phyloP scores from a whole-genome alignment of 257 asterid genomes.

The Nicotiana sylvestris region DNA sequence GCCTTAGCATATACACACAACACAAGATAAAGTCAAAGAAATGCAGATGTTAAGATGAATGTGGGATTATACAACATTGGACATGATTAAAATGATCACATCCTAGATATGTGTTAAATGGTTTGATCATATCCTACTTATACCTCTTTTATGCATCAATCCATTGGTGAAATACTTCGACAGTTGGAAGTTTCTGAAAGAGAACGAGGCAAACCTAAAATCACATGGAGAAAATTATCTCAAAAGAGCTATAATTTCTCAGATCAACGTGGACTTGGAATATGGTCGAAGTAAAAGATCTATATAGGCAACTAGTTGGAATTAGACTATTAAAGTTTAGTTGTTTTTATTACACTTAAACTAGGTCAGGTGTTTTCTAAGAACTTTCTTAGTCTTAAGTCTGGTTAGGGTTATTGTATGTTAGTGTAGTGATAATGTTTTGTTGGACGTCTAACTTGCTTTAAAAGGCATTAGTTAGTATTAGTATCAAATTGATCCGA shows the following conservation, averaged over 20 bases:
- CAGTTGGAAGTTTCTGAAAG: background rate
- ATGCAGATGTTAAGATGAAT: background rate
- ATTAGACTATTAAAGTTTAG: background rate
- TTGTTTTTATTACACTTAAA: background rate
- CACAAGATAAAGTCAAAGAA: background rate
- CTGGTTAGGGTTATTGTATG: background rate
- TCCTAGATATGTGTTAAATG: background rate
- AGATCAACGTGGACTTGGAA: background rate
- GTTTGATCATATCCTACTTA: constrained; percentile 1
- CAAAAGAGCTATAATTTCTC: background rate
- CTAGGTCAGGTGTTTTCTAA: background rate
- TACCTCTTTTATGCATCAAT: background rate
- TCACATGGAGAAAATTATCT: background rate
- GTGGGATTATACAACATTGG: background rate
- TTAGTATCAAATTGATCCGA: background rate
- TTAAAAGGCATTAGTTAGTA: background rate
- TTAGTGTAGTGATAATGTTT: background rate
- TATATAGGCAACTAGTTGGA: background rate
- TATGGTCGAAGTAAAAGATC: background rate
- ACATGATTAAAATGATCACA: background rate
- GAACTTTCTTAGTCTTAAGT: background rate
- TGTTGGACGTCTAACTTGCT: background rate
- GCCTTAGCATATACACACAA: background rate
- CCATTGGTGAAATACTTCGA: background rate
- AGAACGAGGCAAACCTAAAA: background rate